A percentile compares a stretch with the other conserved stretches of the same genome.
These are phyloP conservation scores for Corymbia citriodora DNA, from an alignment of 441 rosid genomes.

Conservation along the genomic window DNA sequence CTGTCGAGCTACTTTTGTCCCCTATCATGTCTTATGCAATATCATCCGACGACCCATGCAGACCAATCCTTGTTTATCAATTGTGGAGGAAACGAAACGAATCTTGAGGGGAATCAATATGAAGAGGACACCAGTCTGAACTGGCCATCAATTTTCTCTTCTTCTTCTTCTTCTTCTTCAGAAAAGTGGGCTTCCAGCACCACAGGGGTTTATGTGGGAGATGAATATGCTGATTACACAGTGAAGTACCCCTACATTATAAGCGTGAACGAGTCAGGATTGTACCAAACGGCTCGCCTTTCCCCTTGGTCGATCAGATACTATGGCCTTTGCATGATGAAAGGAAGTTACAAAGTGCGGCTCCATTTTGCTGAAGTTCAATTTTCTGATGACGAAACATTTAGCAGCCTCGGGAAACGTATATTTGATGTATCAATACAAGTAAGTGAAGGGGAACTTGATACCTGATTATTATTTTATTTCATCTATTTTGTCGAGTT, in stretches of 20 bases:
- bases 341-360: slow-evolving; percentile 15
- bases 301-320: slow-evolving; percentile 23
- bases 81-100: background rate
- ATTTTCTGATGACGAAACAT: background rate
- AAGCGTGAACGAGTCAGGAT: slow-evolving; percentile 9
- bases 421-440: slow-evolving; percentile 25
- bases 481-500: background rate
- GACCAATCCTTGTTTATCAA: background rate
- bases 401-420: slow-evolving; percentile 1
- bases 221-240: accelerated
- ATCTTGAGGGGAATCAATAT: background rate
- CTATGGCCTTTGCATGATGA: slow-evolving; percentile 18
- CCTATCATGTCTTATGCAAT: background rate
- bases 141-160: background rate
- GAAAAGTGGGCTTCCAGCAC: background rate
- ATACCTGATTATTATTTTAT: background rate
- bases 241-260: background rate
- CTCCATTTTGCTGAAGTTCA: slow-evolving; percentile 26
- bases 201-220: background rate
- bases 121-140: background rate
- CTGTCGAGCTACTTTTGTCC: background rate
- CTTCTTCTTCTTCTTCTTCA: background rate
- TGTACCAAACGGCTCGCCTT: slow-evolving; percentile 10
- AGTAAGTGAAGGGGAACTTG: background rate
- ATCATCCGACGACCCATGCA: background rate